phyloP scores from a whole-genome alignment of 148 eudicot genomes.

The Persicaria maculosa region DNA sequence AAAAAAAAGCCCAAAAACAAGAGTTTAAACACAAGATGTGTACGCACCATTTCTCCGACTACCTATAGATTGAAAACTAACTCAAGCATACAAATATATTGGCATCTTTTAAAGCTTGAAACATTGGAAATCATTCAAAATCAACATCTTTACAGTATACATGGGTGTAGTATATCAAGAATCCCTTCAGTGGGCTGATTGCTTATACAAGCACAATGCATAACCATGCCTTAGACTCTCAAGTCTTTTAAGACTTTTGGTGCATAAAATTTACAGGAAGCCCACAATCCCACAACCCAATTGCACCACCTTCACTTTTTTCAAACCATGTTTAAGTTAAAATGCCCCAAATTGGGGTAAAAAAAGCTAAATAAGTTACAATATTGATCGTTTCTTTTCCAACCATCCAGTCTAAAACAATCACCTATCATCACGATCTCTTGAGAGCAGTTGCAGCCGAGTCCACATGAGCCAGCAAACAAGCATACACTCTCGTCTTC shows the following conservation, averaged over 20 bases:
- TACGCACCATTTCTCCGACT: too few species aligned
- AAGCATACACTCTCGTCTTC: conserved; percentile 44
- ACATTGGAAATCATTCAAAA: neutral
- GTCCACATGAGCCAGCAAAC: conserved; percentile 63
- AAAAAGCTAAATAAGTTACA: neutral
- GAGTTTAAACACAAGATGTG: too few species aligned
- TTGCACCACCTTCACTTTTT: neutral
- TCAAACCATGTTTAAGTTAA: neutral
- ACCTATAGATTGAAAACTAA: neutral
- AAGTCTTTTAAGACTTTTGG: neutral
- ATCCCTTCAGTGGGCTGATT: conserved; percentile 7
- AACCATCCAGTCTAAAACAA: neutral
- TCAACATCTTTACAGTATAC: neutral
- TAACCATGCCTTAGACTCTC: neutral
- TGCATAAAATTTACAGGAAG: conserved; percentile 7
- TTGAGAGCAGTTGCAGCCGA: conserved; percentile 88
- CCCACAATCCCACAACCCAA: conserved; percentile 8
- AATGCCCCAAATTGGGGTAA: neutral
- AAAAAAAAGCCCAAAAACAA: too few species aligned
- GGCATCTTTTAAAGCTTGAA: neutral
- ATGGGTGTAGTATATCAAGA: neutral
- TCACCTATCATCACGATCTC: conserved; percentile 12
- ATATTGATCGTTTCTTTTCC: neutral
- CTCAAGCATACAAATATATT: neutral
- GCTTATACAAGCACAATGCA: neutral